Conservation (phyloP, 2,329 filamentous ascomycete genomes). For the Capronia americana region DNA sequence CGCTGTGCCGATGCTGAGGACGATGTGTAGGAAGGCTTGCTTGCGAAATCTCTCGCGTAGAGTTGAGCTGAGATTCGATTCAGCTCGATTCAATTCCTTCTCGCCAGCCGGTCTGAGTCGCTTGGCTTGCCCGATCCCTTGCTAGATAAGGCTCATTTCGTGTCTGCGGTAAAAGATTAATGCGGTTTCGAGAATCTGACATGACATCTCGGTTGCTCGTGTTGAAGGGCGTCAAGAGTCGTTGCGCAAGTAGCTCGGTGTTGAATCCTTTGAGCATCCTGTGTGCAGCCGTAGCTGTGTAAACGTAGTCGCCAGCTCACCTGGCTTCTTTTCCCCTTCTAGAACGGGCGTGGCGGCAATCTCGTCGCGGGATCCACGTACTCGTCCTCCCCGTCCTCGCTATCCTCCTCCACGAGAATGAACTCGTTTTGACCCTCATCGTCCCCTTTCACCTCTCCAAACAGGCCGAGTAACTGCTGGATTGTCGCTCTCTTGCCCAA, state of each 20-base stretch:
- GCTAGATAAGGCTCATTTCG: background rate
- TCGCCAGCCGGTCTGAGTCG: too few species aligned
- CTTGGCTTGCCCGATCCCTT: background rate
- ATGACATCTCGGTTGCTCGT: background rate
- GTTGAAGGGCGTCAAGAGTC: background rate
- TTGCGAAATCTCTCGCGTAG: too few species aligned
- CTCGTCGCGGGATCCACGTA: constrained; percentile 15
- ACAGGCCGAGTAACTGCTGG: constrained; percentile 41
- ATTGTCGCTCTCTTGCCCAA: constrained; percentile 32
- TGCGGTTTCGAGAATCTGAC: background rate
- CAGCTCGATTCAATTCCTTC: too few species aligned
- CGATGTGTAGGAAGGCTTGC: too few species aligned
- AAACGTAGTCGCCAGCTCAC: background rate
- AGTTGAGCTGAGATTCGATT: too few species aligned
- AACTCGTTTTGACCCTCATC: constrained; percentile 27
- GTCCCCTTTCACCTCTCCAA: constrained; percentile 37
- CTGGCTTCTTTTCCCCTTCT: background rate
- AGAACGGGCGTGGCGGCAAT: constrained; percentile 32
- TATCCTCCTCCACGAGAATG: constrained; percentile 32
- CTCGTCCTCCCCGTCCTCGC: constrained; percentile 25
- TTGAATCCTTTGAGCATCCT: background rate
- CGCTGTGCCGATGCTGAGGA: too few species aligned
- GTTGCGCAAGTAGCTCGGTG: background rate
- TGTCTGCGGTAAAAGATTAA: background rate
- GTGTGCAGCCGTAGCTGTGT: too few species aligned